Percentiles rank a stretch among this genome's conserved stretches.
Conservation (phyloP, 805 yeast species). For the Kockiozyma suomiensis region DNA sequence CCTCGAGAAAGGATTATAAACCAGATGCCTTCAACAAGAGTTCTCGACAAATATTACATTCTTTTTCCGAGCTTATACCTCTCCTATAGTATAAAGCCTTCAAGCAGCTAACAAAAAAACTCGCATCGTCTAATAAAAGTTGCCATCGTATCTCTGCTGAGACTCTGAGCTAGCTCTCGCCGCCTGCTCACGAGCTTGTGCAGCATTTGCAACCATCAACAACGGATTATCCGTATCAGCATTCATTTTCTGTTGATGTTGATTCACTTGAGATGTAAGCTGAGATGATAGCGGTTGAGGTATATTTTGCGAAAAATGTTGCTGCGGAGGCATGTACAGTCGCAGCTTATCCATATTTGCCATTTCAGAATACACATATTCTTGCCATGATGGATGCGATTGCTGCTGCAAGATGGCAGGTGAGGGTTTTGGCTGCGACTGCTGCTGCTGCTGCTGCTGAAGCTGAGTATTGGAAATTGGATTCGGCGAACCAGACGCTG, state of each 20-base stretch:
- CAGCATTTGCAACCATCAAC: conserved; percentile 2
- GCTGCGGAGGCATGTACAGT: not conserved
- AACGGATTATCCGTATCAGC: not conserved
- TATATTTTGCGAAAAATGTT: not conserved
- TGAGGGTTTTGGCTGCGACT: not conserved
- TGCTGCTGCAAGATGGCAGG: conserved; percentile 1
- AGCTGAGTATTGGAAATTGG: not conserved
- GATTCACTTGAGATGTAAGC: too few species aligned
- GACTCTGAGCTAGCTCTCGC: not conserved
- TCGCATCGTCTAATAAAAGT: not conserved
- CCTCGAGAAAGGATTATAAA: too few species aligned
- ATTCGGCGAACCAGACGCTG: not conserved
- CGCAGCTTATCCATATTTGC: conserved; percentile 14
- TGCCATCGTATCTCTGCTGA: not conserved
- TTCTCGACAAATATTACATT: too few species aligned
- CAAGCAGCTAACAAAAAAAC: not conserved
- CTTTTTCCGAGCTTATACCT: too few species aligned
- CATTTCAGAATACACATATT: conserved; percentile 25
- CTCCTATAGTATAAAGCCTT: too few species aligned
- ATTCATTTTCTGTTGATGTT: not conserved
- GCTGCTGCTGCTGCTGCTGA: conserved; percentile 3
- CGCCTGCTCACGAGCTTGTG: conserved; percentile 8
- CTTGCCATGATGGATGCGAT: conserved; percentile 25
- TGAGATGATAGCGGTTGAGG: too few species aligned
- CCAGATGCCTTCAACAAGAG: too few species aligned